Evolutionary conservation across 1,284 basidiomycete species (phyloP).

Genomic region (Xanthoconium separans): DNA sequence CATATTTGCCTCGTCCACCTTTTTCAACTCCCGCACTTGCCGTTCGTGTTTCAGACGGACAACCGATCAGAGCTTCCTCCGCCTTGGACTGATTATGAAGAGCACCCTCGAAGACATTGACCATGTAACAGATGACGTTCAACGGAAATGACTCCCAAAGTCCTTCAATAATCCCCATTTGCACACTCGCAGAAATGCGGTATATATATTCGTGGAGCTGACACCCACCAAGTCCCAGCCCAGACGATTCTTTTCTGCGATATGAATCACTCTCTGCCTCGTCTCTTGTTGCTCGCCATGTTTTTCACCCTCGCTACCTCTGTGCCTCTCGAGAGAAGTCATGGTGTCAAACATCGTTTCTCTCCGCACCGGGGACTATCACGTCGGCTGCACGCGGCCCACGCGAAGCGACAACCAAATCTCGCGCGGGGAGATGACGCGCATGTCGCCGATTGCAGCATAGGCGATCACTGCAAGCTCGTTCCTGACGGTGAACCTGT

Average conservation of each 20-base stretch:
- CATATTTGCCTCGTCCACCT: neutral
- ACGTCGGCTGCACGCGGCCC: neutral
- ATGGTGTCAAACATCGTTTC: neutral
- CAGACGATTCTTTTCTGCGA: neutral
- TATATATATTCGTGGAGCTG: neutral
- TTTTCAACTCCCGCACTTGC: neutral
- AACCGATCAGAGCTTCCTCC: neutral
- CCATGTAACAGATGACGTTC: neutral
- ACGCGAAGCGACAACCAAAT: neutral
- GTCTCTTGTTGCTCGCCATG: slow-evolving; percentile 1
- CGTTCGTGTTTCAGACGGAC: neutral
- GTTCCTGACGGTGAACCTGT: neutral
- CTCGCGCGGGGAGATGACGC: slow-evolving; percentile 1
- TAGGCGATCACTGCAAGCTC: slow-evolving; percentile 9
- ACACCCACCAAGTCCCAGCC: neutral
- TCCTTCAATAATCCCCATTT: neutral
- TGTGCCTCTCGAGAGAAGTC: neutral
- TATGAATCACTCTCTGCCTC: neutral
- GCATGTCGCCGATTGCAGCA: slow-evolving; percentile 1
- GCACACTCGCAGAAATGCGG: neutral
- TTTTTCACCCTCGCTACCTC: neutral
- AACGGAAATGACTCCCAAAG: neutral
- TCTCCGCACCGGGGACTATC: slow-evolving; percentile 7
- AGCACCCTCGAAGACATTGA: neutral
- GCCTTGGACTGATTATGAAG: neutral